A percentile compares a stretch with the other conserved stretches of the same genome.
phyloP scores from a whole-genome alignment of 495 filamentous ascomycete genomes.

The Annulohypoxylon maeteangense region DNA sequence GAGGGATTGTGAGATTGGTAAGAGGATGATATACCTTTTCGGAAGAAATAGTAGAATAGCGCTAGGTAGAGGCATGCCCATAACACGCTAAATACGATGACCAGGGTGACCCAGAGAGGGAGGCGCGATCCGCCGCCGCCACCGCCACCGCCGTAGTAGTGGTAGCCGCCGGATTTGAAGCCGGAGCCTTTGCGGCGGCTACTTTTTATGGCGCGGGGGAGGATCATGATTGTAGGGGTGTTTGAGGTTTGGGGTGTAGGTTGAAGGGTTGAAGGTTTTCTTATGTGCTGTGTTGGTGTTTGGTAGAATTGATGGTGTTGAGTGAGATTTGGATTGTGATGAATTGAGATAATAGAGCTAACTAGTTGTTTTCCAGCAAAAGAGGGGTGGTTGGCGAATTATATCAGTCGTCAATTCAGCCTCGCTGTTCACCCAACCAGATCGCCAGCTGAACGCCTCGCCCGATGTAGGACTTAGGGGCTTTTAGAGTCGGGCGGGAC shows the following conservation, averaged over 20 bases:
- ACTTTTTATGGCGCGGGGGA: constrained; percentile 31
- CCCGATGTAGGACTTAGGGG: neutral
- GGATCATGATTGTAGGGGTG: neutral
- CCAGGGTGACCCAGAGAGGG: constrained; percentile 18
- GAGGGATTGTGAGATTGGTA: too few relatives aligned
- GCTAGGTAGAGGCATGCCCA: constrained; percentile 17
- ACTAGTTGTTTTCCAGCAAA: neutral
- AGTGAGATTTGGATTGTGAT: neutral
- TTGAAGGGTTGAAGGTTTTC: neutral
- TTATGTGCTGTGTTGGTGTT: too few relatives aligned
- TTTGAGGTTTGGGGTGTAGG: neutral
- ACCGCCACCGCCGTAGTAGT: constrained; percentile 9
- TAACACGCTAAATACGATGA: constrained; percentile 20
- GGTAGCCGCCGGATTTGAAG: neutral
- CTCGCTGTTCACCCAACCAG: constrained; percentile 31
- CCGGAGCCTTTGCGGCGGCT: neutral
- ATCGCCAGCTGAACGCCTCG: constrained; percentile 10
- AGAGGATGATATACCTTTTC: constrained; percentile 9
- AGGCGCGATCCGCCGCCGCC: neutral
- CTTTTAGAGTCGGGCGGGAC: neutral
- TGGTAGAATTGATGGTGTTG: too few relatives aligned
- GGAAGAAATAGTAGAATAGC: constrained; percentile 15
- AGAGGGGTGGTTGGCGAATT: constrained; percentile 23
- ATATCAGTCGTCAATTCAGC: constrained; percentile 20
- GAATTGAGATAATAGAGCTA: neutral